Evolutionary conservation across 2,329 filamentous ascomycete genomes (phyloP), one percentile per base, ranked within the genome.

Genomic region (Colletotrichum karsti): DNA sequence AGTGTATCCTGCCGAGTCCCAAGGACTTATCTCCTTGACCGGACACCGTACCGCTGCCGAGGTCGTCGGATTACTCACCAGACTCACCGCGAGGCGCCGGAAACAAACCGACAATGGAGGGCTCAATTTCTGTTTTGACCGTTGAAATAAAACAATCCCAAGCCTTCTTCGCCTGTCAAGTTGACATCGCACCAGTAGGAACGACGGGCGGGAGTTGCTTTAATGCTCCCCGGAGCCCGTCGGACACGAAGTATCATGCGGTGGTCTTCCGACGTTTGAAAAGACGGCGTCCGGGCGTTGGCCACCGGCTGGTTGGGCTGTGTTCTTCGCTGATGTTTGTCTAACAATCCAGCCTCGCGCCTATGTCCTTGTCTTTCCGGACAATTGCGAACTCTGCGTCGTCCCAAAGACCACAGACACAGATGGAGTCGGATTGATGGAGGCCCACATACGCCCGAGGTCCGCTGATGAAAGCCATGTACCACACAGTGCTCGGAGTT

Each of bases 381-480:
- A 63, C 59, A 63, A 33, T 39, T 15, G n/a, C n/a, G 42, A 67
- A 64, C 64, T 67, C 41, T 67, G n/a, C 44, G 12, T 59, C 64
- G 46, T 67, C 64, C 37, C 46, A 64, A 64, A n/a, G 46, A 35
- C n/a, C n/a, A n/a, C n/a, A 12, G 20, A 26, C 50, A 22, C 33
- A n/a, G 13, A 12, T 22, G 2, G 46, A 58, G 33, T 39, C 60
- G 53, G 44, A 39, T 44, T 24, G 22, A 39, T 53, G 15, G 33
- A 28, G 44, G 44, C 26, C 39, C 53, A 58, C 53, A 59, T 46
- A 28, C 22, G 28, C 26, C 53, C 37, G 46, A 54, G 28, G 60
- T 20, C 61, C 46, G 65, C 26, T 46, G 60, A 54, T 59, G 44
- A 15, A 15, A 20, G 39, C 44, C 44, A 35, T 64, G 65, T 64